Percentiles rank a stretch among this genome's conserved stretches.
These are phyloP conservation scores for Rhytidiadelphus loreus DNA, from an alignment of 225 moss, liverwort and hornwort species.

Conservation along the genomic window DNA sequence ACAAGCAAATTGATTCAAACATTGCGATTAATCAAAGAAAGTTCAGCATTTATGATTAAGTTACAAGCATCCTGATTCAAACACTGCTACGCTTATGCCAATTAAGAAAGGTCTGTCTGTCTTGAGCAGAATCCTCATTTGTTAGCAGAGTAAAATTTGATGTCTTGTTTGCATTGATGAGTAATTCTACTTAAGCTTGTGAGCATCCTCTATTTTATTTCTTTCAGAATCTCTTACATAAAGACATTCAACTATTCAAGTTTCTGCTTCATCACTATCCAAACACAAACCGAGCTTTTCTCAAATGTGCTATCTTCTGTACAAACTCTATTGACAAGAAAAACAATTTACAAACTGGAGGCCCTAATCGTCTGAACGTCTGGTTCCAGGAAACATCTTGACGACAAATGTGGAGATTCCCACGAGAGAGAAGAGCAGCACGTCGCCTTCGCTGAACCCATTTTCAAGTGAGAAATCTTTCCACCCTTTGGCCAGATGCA, in stretches of 20 bases:
- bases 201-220: neutral
- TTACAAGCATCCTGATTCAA: neutral
- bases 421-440: slow-evolving; percentile 1
- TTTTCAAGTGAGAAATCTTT: neutral
- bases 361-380: too few species aligned
- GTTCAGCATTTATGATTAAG: neutral
- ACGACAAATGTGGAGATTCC: slow-evolving; percentile 12
- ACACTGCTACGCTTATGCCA: neutral
- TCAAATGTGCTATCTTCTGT: too few species aligned
- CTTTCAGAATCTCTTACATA: neutral
- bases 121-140: neutral
- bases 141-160: neutral
- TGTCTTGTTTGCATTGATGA: neutral
- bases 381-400: neutral
- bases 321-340: neutral
- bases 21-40: neutral
- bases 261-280: too few species aligned
- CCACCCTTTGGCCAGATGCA: slow-evolving; percentile 1
- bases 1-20: neutral
- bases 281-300: neutral
- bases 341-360: neutral
- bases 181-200: neutral
- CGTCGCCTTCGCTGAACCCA: neutral
- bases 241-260: neutral
- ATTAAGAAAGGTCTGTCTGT: neutral